Evolutionary conservation across 2,329 filamentous ascomycete species (phyloP), one percentile per base, ranked within the genome.

Genomic region (Emericellopsis cladophorae): DNA sequence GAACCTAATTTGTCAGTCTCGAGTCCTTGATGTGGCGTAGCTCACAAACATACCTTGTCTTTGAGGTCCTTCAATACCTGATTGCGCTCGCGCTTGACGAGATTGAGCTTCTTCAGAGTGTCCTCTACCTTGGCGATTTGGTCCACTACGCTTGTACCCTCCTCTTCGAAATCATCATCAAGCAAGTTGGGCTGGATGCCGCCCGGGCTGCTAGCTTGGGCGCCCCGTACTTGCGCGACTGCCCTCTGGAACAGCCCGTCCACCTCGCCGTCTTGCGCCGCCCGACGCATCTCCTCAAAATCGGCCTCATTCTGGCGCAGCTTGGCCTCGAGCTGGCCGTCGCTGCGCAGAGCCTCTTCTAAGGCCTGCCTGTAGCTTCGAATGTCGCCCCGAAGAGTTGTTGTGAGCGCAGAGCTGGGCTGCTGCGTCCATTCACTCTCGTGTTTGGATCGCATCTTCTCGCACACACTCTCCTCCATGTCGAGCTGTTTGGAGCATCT

Each of bases 371-470:
- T 78, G 55, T 96, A 95, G 53, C 83, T 90, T 45, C 83, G 74
- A 40, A 96, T 83, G 55, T 98, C 92, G 44, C 79, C 81, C 42
- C 89, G 76, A 39, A 98, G 65, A 0, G 90, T 96, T 4, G 84
- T 80, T 1, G 90, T 98, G 33, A 98, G 72, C 42, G 86, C 74
- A 26, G 85, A 86, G 56, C 90, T 96, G 10, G 92, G 92, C 54
- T 98, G 92, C 54, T 98, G 92, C 15, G 87, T 95, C 92, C 92
- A 98, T 41, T 96, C 90, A 23, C 72, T 74, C 42, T 90, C 89
- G 57, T 96, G 96, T 58, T 98, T 98, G 11, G 88, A 93, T 37
- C 92, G 78, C 92, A 98, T 98, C 68, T 96, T 98, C 60, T 98
- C 92, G 58, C 92, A 98, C 0, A 96, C 86, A 42, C 86, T 93